Conservation (phyloP, 495 filamentous ascomycete species). For the Talaromyces adpressus region DNA sequence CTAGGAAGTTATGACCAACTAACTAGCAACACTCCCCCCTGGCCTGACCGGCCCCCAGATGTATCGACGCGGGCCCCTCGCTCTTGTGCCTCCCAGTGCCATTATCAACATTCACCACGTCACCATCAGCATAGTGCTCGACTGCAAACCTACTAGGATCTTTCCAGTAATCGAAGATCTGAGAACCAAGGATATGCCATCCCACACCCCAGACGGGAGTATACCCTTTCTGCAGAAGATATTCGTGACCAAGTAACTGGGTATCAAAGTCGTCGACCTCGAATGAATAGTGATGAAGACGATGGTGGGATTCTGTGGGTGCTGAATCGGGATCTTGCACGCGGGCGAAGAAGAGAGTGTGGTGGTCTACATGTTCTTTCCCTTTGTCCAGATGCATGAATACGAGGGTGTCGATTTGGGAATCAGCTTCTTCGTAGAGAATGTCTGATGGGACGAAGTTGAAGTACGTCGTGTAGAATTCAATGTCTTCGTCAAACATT, state of each 20-base stretch:
- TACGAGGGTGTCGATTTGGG: conserved; percentile 35
- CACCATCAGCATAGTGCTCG: conserved; percentile 64
- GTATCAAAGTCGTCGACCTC: conserved; percentile 74
- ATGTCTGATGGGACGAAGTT: conserved; percentile 52
- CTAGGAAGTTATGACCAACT: not conserved
- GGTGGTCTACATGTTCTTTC: conserved; percentile 56
- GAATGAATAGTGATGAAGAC: conserved; percentile 62
- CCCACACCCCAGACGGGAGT: conserved; percentile 69
- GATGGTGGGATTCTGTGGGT: conserved; percentile 31
- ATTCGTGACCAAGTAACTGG: conserved; percentile 67
- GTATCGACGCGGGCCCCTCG: not conserved
- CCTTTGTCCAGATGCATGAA: conserved; percentile 64
- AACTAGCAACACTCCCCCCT: not conserved
- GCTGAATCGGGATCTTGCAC: conserved; percentile 27
- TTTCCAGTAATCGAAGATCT: conserved; percentile 72
- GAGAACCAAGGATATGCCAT: conserved; percentile 63
- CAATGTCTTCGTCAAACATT: conserved; percentile 46
- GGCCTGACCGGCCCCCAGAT: conserved; percentile 9
- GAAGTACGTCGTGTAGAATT: conserved; percentile 61
- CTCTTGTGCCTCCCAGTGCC: conserved; percentile 4
- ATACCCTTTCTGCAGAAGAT: conserved; percentile 56
- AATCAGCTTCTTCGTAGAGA: conserved; percentile 15
- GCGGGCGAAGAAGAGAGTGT: conserved; percentile 57
- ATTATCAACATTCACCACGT: conserved; percentile 47
- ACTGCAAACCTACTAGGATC: conserved; percentile 51